Evolutionary conservation across 148 eudicot genomes (phyloP).

Genomic region (Rhododendron simsii): DNA sequence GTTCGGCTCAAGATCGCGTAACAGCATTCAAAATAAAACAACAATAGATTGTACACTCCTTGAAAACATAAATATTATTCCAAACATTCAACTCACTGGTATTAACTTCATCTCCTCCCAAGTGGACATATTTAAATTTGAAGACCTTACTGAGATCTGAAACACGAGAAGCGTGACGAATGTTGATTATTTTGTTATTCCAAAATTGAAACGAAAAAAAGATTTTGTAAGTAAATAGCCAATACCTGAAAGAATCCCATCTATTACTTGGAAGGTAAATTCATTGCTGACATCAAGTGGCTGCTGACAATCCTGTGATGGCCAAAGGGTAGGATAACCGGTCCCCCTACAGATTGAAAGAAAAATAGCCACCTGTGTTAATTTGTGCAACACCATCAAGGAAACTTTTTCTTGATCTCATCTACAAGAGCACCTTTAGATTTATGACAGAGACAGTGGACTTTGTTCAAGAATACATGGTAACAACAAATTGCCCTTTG

Average conservation of each 20-base stretch:
- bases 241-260: slow-evolving; percentile 85
- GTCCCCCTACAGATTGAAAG: slow-evolving; percentile 45
- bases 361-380: neutral
- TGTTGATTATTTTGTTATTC: neutral
- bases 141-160: slow-evolving; percentile 93
- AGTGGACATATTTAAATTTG: slow-evolving; percentile 73
- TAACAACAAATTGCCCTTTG: neutral
- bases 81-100: slow-evolving; percentile 47
- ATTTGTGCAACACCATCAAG: neutral
- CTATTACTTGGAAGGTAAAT: slow-evolving; percentile 75
- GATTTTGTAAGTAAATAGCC: neutral
- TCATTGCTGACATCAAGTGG: slow-evolving; percentile 97
- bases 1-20: neutral
- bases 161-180: slow-evolving; percentile 16
- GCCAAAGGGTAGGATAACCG: slow-evolving; percentile 85
- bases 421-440: neutral
- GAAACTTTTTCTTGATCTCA: neutral
- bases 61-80: neutral
- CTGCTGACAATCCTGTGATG: slow-evolving; percentile 63
- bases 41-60: neutral
- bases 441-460: neutral
- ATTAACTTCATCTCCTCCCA: slow-evolving; percentile 97
- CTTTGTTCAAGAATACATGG: neutral
- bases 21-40: neutral
- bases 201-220: neutral